Conservation (phyloP, 2,329 filamentous ascomycete genomes). For the Paracoccidioides lutzii region DNA sequence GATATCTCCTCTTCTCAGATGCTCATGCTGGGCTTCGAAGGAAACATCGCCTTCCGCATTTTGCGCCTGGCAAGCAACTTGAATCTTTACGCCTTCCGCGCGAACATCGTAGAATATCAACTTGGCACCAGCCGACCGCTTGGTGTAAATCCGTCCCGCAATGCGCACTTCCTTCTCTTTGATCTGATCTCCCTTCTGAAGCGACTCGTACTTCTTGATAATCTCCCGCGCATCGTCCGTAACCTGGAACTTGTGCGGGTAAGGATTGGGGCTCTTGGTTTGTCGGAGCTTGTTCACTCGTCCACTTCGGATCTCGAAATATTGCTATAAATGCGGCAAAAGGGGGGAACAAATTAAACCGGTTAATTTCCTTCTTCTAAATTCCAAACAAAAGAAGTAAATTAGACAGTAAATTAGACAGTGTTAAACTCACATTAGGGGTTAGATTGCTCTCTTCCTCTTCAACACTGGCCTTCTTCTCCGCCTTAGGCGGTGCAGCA, state of each 20-base stretch:
- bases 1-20: conserved; percentile 81
- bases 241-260: conserved; percentile 88
- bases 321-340: conserved; percentile 46
- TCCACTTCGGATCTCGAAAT: conserved; percentile 90
- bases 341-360: background rate
- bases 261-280: conserved; percentile 64
- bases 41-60: conserved; percentile 54
- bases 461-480: conserved; percentile 42
- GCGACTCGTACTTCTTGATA: conserved; percentile 55
- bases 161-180: conserved; percentile 64
- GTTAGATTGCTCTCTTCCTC: conserved; percentile 60
- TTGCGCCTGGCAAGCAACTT: conserved; percentile 85
- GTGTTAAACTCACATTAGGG: conserved; percentile 47
- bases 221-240: conserved; percentile 74
- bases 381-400: background rate
- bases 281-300: conserved; percentile 63
- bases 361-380: background rate
- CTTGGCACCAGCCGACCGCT: conserved; percentile 69
- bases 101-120: conserved; percentile 84
- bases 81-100: conserved; percentile 62
- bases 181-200: conserved; percentile 78
- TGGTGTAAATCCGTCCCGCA: conserved; percentile 79
- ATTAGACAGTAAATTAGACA: background rate
- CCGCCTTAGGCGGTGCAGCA: conserved; percentile 43
- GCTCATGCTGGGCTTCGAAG: conserved; percentile 81